These are phyloP conservation scores for Lichtheimia ramosa DNA, from an alignment of 371 early-diverging fungal genomes.

Conservation along the genomic window DNA sequence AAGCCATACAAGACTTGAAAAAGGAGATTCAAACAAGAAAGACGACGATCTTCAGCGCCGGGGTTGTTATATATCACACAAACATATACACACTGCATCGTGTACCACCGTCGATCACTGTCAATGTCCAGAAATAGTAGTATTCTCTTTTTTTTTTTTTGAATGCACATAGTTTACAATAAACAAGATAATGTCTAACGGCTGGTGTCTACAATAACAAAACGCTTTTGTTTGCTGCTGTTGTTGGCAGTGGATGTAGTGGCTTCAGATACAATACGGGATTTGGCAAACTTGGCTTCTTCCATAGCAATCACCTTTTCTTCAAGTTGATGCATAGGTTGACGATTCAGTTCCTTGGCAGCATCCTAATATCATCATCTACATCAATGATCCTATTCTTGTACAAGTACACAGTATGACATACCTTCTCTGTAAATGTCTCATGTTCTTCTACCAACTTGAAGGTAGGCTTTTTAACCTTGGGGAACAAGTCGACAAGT, in stretches of 20 bases:
- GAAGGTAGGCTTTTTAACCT: constrained; percentile 76
- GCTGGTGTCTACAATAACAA: constrained; percentile 47
- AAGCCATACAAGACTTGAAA: neutral
- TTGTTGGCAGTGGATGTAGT: constrained; percentile 16
- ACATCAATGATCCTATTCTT: neutral
- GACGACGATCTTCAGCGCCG: neutral
- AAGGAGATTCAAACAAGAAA: neutral
- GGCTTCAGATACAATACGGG: constrained; percentile 1
- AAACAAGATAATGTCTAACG: constrained; percentile 15
- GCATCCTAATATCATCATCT: constrained; percentile 61
- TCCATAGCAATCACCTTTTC: constrained; percentile 42
- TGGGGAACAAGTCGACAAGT: constrained; percentile 59
- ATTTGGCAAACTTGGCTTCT: constrained; percentile 30
- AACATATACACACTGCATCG: no score
- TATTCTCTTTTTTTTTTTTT: no score
- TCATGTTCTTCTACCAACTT: constrained; percentile 79
- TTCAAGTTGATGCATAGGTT: constrained; percentile 71
- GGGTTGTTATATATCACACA: no score
- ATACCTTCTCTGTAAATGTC: constrained; percentile 60
- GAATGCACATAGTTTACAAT: no score
- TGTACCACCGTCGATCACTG: no score
- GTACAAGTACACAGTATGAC: neutral
- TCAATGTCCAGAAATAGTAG: no score
- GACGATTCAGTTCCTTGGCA: constrained; percentile 73
- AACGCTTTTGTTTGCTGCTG: constrained; percentile 20